A percentile compares a stretch with the other conserved stretches of the same genome.
Evolutionary conservation across 2,329 filamentous ascomycete genomes (phyloP).

Genomic region (Xylariaceae sp.): DNA sequence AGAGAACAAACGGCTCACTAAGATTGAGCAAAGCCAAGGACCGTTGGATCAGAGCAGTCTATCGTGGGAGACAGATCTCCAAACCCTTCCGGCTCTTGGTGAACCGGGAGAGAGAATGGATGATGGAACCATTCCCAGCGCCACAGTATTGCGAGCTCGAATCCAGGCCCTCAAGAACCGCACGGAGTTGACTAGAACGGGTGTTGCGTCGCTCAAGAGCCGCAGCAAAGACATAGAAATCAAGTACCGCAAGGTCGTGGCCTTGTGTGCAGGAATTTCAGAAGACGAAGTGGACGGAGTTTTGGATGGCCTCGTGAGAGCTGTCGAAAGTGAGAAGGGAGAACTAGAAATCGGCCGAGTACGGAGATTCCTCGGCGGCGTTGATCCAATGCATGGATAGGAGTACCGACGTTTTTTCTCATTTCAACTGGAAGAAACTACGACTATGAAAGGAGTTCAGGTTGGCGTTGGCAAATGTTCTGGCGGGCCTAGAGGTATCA

Average conservation of each 20-base stretch:
- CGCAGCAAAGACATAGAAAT: constrained; percentile 78
- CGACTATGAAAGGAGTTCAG: too few species aligned
- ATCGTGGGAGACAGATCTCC: constrained; percentile 52
- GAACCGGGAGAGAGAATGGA: constrained; percentile 32
- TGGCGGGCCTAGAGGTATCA: too few species aligned
- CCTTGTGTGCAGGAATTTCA: constrained; percentile 74
- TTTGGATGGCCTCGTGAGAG: constrained; percentile 72
- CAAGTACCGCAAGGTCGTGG: constrained; percentile 83
- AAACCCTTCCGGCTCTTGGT: constrained; percentile 38
- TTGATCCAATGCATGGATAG: constrained; percentile 50
- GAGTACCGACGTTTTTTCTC: neutral
- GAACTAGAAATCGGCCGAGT: constrained; percentile 73
- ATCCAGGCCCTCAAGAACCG: constrained; percentile 65
- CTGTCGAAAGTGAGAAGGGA: constrained; percentile 79
- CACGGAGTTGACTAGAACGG: constrained; percentile 60
- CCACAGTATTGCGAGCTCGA: constrained; percentile 58
- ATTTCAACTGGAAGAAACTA: neutral
- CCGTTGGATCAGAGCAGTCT: constrained; percentile 39
- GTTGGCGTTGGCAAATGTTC: too few species aligned
- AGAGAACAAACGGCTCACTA: constrained; percentile 52
- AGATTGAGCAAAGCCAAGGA: constrained; percentile 42
- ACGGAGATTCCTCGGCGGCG: constrained; percentile 71
- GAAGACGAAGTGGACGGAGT: constrained; percentile 76
- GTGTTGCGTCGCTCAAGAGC: constrained; percentile 66
- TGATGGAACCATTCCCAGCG: constrained; percentile 49